These are phyloP conservation scores for Aspergillus conjunctus DNA, from an alignment of 495 filamentous ascomycete genomes.

Conservation along the genomic window DNA sequence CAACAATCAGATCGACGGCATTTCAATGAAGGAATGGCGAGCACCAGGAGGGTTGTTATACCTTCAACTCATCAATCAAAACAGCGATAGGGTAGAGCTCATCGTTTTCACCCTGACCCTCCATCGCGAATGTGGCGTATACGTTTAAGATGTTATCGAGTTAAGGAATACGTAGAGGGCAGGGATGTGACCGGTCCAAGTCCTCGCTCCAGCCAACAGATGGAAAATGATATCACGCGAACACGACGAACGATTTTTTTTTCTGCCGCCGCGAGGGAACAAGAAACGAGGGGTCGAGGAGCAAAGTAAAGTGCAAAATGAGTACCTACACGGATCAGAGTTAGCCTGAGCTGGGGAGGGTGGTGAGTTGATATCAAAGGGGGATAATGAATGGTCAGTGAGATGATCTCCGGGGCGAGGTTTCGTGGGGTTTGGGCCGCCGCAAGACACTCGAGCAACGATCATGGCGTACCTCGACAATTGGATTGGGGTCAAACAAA, in stretches of 20 bases:
- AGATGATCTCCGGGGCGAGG: constrained; percentile 38
- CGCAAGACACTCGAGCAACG: constrained; percentile 37
- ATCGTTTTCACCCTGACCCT: constrained; percentile 76
- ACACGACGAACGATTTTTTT: constrained; percentile 30
- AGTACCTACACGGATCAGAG: constrained; percentile 24
- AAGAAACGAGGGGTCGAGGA: constrained; percentile 17
- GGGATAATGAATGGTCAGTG: constrained; percentile 27
- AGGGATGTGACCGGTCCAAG: constrained; percentile 39
- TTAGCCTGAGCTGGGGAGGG: constrained; percentile 20
- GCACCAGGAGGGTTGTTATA: constrained; percentile 38
- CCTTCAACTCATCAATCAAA: constrained; percentile 99
- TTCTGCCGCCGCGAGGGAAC: constrained; percentile 12
- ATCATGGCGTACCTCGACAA: constrained; percentile 37
- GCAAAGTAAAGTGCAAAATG: constrained; percentile 7
- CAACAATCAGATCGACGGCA: constrained; percentile 25
- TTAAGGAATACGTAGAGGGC: constrained; percentile 28
- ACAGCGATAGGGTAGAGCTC: constrained; percentile 99
- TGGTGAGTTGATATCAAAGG: constrained; percentile 27
- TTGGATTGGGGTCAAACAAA: constrained; percentile 28
- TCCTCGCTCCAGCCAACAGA: constrained; percentile 31
- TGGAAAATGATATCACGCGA: constrained; percentile 30
- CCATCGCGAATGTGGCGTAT: constrained; percentile 55
- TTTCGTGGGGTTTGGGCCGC: constrained; percentile 51
- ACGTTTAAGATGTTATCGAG: constrained; percentile 26
- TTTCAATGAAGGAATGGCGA: constrained; percentile 1